phyloP scores from a whole-genome alignment of 2,329 filamentous ascomycete genomes.

The Fusarium abutilonis region DNA sequence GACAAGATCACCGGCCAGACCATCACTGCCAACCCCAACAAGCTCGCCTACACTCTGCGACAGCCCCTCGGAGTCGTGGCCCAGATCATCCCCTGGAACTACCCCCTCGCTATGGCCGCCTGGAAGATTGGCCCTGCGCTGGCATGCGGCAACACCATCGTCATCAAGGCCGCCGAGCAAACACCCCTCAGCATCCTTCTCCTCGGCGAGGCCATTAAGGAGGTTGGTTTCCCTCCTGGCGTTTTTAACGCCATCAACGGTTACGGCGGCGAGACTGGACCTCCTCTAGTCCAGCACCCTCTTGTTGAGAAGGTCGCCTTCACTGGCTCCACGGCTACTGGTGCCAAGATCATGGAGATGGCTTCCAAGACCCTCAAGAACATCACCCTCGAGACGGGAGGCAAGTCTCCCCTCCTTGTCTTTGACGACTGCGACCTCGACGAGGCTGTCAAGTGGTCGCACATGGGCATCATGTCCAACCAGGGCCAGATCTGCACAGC shows the following conservation, averaged over 20 bases:
- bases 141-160: conserved; percentile 74
- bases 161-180: conserved; percentile 79
- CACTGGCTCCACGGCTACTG: conserved; percentile 77
- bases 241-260: conserved; percentile 80
- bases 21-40: conserved; percentile 76
- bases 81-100: conserved; percentile 90
- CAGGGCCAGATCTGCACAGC: conserved; percentile 74
- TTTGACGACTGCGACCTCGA: conserved; percentile 79
- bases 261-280: conserved; percentile 78
- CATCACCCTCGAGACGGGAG: conserved; percentile 73
- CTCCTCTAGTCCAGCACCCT: conserved; percentile 65
- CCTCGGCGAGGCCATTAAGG: conserved; percentile 71
- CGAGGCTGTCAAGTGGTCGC: conserved; percentile 78
- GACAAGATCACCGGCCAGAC: conserved; percentile 88
- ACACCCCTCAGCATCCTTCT: conserved; percentile 76
- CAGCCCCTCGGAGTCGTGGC: conserved; percentile 73
- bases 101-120: conserved; percentile 77
- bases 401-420: conserved; percentile 81
- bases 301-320: conserved; percentile 80
- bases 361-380: conserved; percentile 69
- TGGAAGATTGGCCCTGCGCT: conserved; percentile 83
- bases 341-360: conserved; percentile 79
- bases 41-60: conserved; percentile 78
- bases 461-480: conserved; percentile 72
- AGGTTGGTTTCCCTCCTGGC: conserved; percentile 79